Percentiles rank a stretch among this genome's conserved stretches.
phyloP scores from a whole-genome alignment of 179 eudicot species.

The Heliamphora pulchella region DNA sequence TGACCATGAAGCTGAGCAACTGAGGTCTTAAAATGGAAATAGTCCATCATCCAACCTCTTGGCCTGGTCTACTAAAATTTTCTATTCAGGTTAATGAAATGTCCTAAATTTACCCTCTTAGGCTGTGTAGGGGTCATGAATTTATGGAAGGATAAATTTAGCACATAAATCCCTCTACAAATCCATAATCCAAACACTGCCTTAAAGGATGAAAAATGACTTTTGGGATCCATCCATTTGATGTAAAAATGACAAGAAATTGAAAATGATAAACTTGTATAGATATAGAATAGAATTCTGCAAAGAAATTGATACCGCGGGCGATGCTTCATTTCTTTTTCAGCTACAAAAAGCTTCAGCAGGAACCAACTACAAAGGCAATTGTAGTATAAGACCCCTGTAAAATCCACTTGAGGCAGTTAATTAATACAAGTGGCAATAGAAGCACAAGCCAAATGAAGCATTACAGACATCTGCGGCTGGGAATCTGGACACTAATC shows the following conservation, averaged over 20 bases:
- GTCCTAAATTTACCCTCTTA: background rate
- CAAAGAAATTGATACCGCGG: background rate
- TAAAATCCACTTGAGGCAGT: background rate
- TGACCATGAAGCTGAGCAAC: no score
- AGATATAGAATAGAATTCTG: background rate
- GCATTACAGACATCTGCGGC: background rate
- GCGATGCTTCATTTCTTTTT: background rate
- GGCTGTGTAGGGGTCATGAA: background rate
- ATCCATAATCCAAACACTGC: background rate
- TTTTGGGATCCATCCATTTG: no score
- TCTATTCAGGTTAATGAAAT: no score
- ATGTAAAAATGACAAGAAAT: background rate
- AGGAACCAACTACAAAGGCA: background rate
- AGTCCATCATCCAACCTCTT: no score
- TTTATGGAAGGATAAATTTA: no score
- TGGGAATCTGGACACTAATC: background rate
- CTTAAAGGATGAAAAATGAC: background rate
- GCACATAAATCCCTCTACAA: background rate
- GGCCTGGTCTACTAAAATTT: no score
- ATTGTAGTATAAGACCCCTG: background rate
- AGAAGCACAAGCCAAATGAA: background rate
- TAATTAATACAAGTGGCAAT: background rate
- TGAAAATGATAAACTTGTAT: background rate
- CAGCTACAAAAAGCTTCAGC: background rate
- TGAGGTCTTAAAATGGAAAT: no score